Percentiles rank a stretch among this genome's conserved stretches.
These are phyloP conservation scores for Aciculoconidium aculeatum DNA, from an alignment of 805 yeast genomes.

Conservation along the genomic window DNA sequence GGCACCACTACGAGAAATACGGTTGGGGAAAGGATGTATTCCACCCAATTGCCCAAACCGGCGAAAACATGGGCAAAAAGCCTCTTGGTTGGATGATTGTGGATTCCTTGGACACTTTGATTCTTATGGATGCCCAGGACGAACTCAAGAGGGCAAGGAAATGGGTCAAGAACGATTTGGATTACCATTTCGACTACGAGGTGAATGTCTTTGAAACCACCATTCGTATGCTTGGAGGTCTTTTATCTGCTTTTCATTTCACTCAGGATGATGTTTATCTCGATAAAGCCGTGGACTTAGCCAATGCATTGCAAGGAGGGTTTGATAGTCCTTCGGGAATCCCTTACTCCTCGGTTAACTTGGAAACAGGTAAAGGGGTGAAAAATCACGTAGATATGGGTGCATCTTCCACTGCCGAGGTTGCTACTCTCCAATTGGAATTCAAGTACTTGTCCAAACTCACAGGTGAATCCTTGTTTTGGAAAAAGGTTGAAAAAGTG, in stretches of 20 bases:
- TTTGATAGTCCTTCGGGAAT: slow-evolving; percentile 63
- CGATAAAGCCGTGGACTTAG: slow-evolving; percentile 72
- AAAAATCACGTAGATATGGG: slow-evolving; percentile 64
- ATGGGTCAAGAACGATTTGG: slow-evolving; percentile 70
- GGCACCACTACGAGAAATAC: slow-evolving; percentile 67
- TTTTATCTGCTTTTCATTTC: slow-evolving; percentile 74
- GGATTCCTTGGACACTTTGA: slow-evolving; percentile 78
- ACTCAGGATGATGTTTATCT: slow-evolving; percentile 65
- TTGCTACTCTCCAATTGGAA: slow-evolving; percentile 79
- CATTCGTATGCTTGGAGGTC: slow-evolving; percentile 88
- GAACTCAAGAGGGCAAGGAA: slow-evolving; percentile 59
- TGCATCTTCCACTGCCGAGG: slow-evolving; percentile 87
- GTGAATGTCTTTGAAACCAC: slow-evolving; percentile 93
- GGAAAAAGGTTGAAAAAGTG: slow-evolving; percentile 73
- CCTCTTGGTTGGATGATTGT: slow-evolving; percentile 95
- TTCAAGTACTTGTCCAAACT: slow-evolving; percentile 74
- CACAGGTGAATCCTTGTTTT: slow-evolving; percentile 73
- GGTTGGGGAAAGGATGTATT: slow-evolving; percentile 87
- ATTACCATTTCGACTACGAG: slow-evolving; percentile 64
- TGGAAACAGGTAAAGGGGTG: slow-evolving; percentile 55
- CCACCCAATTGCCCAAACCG: slow-evolving; percentile 56
- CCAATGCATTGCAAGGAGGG: slow-evolving; percentile 64
- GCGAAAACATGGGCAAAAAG: slow-evolving; percentile 67
- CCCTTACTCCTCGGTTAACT: slow-evolving; percentile 76
- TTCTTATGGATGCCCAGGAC: slow-evolving; percentile 64